Evolutionary conservation across 441 rosid species (phyloP).

Genomic region (Erodium moschatum): DNA sequence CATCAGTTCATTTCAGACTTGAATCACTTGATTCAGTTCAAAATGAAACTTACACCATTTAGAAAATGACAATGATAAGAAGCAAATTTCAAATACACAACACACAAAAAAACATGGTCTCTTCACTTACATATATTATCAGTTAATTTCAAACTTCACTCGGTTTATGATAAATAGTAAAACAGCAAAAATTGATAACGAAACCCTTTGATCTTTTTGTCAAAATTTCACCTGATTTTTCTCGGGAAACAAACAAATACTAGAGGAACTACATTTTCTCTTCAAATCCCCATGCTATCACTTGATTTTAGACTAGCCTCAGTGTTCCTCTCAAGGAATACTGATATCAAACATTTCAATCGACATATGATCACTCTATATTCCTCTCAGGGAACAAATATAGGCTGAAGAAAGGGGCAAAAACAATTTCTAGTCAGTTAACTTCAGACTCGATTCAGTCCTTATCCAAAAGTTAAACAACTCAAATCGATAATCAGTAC

Average conservation of each 20-base stretch:
- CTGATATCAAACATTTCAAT: neutral
- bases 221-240: neutral
- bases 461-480: neutral
- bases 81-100: no score
- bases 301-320: neutral
- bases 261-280: neutral
- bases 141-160: neutral
- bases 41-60: neutral
- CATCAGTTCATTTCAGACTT: neutral
- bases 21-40: neutral
- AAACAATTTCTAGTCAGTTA: neutral
- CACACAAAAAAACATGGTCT: neutral
- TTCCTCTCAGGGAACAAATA: neutral
- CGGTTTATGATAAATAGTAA: neutral
- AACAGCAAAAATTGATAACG: neutral
- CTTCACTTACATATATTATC: neutral
- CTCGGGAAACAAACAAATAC: neutral
- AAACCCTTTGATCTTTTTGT: neutral
- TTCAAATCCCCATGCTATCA: neutral
- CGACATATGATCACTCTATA: neutral
- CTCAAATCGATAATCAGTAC: neutral
- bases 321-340: no score
- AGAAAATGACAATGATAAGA: neutral
- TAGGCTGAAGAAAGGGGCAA: neutral
- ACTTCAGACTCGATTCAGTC: neutral